These are phyloP conservation scores for Nakazawaea molendinolei DNA, from an alignment of 805 yeast genomes.

Conservation along the genomic window DNA sequence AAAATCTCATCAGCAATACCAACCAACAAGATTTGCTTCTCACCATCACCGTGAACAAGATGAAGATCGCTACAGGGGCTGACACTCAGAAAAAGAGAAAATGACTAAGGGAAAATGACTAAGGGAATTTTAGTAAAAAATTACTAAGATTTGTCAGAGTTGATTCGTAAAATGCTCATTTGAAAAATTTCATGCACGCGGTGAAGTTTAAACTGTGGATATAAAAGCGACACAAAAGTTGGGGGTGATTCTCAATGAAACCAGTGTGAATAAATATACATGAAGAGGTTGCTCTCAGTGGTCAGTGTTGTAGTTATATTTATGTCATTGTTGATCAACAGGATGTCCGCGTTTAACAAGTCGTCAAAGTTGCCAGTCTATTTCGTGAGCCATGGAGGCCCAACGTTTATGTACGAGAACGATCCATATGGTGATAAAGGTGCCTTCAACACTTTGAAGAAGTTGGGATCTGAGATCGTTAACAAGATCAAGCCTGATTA, in stretches of 20 bases:
- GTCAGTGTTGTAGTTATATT: neutral
- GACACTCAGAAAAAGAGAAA: constrained; percentile 19
- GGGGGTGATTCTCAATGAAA: too few species aligned
- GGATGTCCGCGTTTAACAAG: neutral
- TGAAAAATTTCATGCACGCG: neutral
- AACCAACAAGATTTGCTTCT: constrained; percentile 65
- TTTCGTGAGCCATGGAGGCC: constrained; percentile 82
- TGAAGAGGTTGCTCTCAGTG: neutral
- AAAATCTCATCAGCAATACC: constrained; percentile 44
- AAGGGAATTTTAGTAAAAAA: too few species aligned
- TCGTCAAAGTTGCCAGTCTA: constrained; percentile 42
- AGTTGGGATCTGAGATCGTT: constrained; percentile 46
- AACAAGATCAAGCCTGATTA: constrained; percentile 53
- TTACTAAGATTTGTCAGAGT: too few species aligned
- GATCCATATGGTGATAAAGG: constrained; percentile 46
- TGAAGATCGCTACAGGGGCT: constrained; percentile 42
- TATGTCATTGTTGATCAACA: neutral
- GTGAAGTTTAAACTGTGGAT: too few species aligned
- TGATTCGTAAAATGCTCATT: neutral
- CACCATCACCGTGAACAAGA: constrained; percentile 62
- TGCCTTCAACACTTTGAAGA: constrained; percentile 46
- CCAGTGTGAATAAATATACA: constrained; percentile 4
- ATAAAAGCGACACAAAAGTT: too few species aligned
- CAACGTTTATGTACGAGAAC: constrained; percentile 62
- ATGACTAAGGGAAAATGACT: constrained; percentile 17